Base-by-base conservation (phyloP, 805 yeast genomes). In the Saturnispora kantuleensis region DNA sequence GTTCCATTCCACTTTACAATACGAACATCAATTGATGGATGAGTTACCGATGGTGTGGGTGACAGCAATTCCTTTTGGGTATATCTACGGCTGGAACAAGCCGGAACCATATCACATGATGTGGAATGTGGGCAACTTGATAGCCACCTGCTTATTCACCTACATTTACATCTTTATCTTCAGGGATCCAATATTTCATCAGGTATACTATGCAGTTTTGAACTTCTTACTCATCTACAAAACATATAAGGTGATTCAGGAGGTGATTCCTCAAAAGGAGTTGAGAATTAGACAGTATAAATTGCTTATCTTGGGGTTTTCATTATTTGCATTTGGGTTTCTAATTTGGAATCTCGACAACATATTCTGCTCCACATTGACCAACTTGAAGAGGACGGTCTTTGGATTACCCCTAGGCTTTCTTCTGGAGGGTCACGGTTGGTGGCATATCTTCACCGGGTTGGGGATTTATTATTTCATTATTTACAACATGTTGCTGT, bases 1-100 rank as follows among this genome's bases (percentile, higher is more conserved):
- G 50, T 93, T 93, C 68, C 98, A 93, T 63, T 93, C 93, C 96
- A 90, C 97, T 4, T 70, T 93, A 54, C 71, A 77, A 51, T 93
- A 90, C 63, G 86, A 84, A 58, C 93, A 75, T 66, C 98, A 93
- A 66, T 62, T 93, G 50, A 70, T 93, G 62, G 98, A 93, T 66
- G 98, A 93, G 62, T 70, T 93, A 56, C 98, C 98, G 35, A 93
- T 93, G 98, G 86, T 93, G 50, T 93, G 93, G 65, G 97, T 96
- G 17, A 93, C 98, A 2, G 90, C 96, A 51, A 79, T 90, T 26
- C 97, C 98, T 0, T 80, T 87, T 49, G 68, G 64, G 2, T 63
- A 64, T 48, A 47, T 64, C 12, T 60, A 53, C 48, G 60, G 65
- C 29, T 63, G 60, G 60, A 47, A 53, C 26, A 57, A 55, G 35